phyloP scores from a whole-genome alignment of 208 protist species.

The Acanthamoeba rhysodes region DNA sequence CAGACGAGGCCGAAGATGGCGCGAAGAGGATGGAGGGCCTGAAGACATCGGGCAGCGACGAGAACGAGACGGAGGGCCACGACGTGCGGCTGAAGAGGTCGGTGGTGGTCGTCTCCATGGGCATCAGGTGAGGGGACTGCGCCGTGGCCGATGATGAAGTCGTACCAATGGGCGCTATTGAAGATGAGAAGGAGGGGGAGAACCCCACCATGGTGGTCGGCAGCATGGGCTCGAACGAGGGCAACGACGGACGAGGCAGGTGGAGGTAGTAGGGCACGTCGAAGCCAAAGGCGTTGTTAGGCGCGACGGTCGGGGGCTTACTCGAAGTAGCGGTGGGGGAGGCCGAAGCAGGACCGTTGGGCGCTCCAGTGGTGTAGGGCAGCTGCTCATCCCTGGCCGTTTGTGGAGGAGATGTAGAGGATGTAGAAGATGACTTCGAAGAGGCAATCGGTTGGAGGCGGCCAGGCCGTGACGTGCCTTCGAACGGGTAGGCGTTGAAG shows the following conservation, averaged over 20 bases:
- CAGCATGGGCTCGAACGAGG: background rate
- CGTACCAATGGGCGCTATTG: background rate
- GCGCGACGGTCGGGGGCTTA: too few relatives aligned
- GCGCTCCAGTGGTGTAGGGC: background rate
- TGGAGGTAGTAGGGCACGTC: conserved; percentile 1
- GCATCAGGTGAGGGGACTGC: background rate
- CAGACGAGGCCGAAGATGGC: background rate
- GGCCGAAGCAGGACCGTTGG: background rate
- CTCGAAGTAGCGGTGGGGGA: background rate
- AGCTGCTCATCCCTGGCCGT: background rate
- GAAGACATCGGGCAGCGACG: conserved; percentile 6
- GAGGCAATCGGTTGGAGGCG: background rate
- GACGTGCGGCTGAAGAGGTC: background rate
- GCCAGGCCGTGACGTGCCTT: background rate
- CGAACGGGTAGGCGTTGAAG: background rate
- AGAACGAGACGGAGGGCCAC: background rate
- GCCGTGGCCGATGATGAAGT: background rate
- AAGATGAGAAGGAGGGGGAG: background rate
- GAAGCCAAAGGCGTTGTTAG: too few relatives aligned
- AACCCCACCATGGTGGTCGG: background rate
- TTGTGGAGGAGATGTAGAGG: background rate
- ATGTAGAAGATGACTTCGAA: background rate
- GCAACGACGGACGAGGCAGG: background rate
- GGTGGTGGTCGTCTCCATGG: background rate
- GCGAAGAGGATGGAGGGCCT: background rate